phyloP scores from a whole-genome alignment of 169 alveolate species.

The Eimeria praecox region DNA sequence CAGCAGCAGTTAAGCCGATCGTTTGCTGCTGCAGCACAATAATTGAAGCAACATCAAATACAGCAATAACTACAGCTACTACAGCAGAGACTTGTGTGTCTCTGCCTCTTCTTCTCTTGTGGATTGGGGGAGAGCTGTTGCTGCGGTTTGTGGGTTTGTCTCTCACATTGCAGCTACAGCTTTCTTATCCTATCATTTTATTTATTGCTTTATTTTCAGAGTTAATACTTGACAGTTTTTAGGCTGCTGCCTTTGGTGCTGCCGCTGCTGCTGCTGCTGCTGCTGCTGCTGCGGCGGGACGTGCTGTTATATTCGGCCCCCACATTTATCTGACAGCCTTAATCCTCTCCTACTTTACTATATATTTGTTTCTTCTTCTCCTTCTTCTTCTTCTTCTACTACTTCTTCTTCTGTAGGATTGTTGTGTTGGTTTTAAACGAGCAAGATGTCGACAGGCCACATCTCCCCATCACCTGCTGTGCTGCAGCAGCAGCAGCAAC shows the following conservation, averaged over 20 bases:
- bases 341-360: too few species aligned
- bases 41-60: background rate
- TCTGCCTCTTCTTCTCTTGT: background rate
- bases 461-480: background rate
- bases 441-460: background rate
- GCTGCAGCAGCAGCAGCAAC: background rate
- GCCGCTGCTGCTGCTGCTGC: slow-evolving; percentile 22
- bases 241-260: background rate
- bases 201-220: background rate
- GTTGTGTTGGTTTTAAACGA: background rate
- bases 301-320: too few species aligned
- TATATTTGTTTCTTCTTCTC: too few species aligned
- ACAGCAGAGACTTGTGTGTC: background rate
- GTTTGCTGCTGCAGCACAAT: background rate
- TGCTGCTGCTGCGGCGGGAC: too few species aligned
- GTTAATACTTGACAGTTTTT: background rate
- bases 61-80: background rate
- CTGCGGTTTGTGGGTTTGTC: slow-evolving; percentile 1
- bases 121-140: background rate
- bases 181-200: background rate
- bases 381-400: too few species aligned
- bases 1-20: background rate
- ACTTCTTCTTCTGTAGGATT: background rate
- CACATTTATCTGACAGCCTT: background rate
- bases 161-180: background rate